Base-by-base conservation (phyloP, 768 basidiomycete genomes). In the Candolleomyces eurysporus region DNA sequence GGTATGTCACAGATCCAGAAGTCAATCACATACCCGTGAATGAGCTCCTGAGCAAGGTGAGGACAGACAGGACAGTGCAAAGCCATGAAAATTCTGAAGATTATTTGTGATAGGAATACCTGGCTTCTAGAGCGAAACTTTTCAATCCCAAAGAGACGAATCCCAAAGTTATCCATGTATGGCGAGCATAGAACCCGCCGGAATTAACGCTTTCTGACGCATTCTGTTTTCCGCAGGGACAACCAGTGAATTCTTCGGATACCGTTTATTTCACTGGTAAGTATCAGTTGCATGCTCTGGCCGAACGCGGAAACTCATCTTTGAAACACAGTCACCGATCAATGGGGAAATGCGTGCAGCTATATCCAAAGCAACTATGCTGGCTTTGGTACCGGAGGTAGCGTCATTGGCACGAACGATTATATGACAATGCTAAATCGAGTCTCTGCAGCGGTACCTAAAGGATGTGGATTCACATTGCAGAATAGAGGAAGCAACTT, bases 401-500 rank as follows among this genome's bases (percentile, higher is more conserved):
- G 40, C 26, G n/a, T n/a, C 17, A 7, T 36, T 11, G 36, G 8
- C 36, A 8, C 11, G 14, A 5, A 10, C 4, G 16, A 2, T 42
- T 13, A 17, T 49, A 16, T 56, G 36, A 13, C 5, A 48, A 14
- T 21, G 56, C 36, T 39, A 61, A 39, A 63, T 48, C 49, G 17
- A 60, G 7, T n/a, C 6, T 26, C 42, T 60, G 10, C 69, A 85
- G 96, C 96, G 36, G 80, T 99, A 43, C 97, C 97, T 0, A 89
- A 91, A 66, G 94, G 90, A 0, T 97, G 95, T 67, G 97, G 97
- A 0, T 99, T 99, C 73, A 97, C 95, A 0, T 82, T 99, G 14
- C 97, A 99, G 75, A 97, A 97, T 73, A 84, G 97, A 59, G 97
- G 97, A 2, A 80, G 86, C 11, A 89, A 91, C 5, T 99, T 99